Conservation (phyloP, 176 grass and related monocot genomes). For the Oryza meridionalis region DNA sequence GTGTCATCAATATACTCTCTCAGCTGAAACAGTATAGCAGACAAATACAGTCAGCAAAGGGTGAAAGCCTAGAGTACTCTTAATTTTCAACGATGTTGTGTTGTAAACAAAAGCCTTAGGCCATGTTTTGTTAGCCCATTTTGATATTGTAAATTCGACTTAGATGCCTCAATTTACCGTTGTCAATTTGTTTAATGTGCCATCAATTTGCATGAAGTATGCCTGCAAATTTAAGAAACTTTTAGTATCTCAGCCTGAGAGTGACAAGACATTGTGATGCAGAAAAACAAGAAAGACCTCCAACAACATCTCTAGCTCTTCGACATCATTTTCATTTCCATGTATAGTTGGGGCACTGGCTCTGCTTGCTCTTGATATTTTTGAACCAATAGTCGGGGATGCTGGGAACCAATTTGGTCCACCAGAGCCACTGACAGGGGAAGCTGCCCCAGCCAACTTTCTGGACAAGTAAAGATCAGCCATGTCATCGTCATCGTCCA, state of each 20-base stretch:
- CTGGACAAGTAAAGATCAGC: slow-evolving; percentile 99
- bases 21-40: slow-evolving; percentile 62
- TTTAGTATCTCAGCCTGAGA: slow-evolving; percentile 26
- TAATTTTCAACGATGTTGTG: neutral
- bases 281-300: slow-evolving; percentile 60
- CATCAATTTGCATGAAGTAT: slow-evolving; percentile 99
- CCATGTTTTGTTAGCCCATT: neutral
- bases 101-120: neutral
- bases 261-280: neutral
- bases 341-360: slow-evolving; percentile 88
- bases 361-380: slow-evolving; percentile 93
- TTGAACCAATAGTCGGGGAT: slow-evolving; percentile 95
- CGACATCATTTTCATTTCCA: slow-evolving; percentile 99
- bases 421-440: slow-evolving; percentile 82
- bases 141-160: slow-evolving; percentile 29
- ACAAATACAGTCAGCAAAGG: slow-evolving; percentile 39
- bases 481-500: slow-evolving; percentile 99
- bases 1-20: slow-evolving; percentile 99
- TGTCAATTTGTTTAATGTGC: slow-evolving; percentile 91
- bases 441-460: slow-evolving; percentile 84
- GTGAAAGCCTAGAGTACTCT: slow-evolving; percentile 17
- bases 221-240: slow-evolving; percentile 68
- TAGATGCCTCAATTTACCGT: slow-evolving; percentile 64
- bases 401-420: slow-evolving; percentile 79
- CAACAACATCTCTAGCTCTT: slow-evolving; percentile 98